Base-by-base conservation (phyloP, 1,284 basidiomycete species). In the Leccinum angustisporum region DNA sequence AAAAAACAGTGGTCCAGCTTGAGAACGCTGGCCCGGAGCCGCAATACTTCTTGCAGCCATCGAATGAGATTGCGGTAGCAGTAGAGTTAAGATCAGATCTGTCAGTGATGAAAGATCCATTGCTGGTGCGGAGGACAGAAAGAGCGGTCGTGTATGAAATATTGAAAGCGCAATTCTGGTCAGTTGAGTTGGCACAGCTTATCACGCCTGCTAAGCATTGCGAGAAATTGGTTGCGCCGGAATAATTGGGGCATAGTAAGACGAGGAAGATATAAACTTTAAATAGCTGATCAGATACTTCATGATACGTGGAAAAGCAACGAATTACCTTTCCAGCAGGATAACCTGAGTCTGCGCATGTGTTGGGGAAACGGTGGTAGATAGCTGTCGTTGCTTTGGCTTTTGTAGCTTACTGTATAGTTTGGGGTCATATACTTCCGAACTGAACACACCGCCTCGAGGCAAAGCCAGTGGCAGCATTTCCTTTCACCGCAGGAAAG, bases 1-100 rank as follows among this genome's bases (percentile, higher is more conserved):
- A 76, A 60, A 82, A 81, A 4, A 63, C 51, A 0, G 62, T 46
- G 2, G 1, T 61, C 81, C 78, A 80, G 5, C 62, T 34, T 61
- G 79, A 79, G 5, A 72, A 46, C 52, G 74, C 73, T 7, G 68
- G 63, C 0, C 63, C 70, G 0, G n/a, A 0, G 9, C 78, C 78
- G 58, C 80, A 81, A 4, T 66, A 62, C 0, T 25, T 5, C 4
- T 11, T 6, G 25, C 50, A 51, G 25, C 50, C 50, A 27, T 7
- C 2, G 50, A 16, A 16, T 1, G 25, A 51, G 27, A 51, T 51
- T 16, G 50, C 50, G 14, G 50, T 51, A 16, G 25, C 50, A 14
- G 5, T 27, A 14, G 50, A 51, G 25, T 51, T 30, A 3, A 56
- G 18, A n/a, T 6, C 2, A 5, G 21, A 21, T 13, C 2, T 2